Base-by-base conservation (phyloP, 2,329 filamentous ascomycete genomes). In the Sclerotinia borealis region DNA sequence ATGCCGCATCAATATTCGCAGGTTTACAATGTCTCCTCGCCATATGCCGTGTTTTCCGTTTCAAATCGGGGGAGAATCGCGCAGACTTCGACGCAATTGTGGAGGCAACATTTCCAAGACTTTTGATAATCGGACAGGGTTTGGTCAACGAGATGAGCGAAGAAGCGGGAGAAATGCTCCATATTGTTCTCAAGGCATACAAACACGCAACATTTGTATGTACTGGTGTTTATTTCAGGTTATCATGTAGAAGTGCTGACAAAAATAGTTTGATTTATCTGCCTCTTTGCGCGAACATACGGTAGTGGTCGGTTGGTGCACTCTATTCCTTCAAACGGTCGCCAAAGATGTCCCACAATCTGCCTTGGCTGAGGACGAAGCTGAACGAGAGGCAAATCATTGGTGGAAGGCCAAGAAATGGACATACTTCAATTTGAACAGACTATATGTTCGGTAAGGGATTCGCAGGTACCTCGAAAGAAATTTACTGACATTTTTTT, bases 361-460 rank as follows among this genome's bases (percentile, higher is more conserved):
- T 70, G 89, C 93, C 41, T 87, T 98, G 83, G 77, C 81, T 64
- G 92, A 96, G 65, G 91, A 87, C 64, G 79, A 89, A 59, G 87
- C 91, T 64, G 93, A 98, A 74, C 86, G 95, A 64, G 95, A 98
- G 77, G 85, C 89, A 72, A 93, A 96, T 75, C 92, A 97, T 76
- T 99, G 95, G 93, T 99, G 93, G 93, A 99, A 98, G 81, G 91
- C 93, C 68, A 98, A 98, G 87, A 99, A 99, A 78, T 98, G 95
- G 95, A 90, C 93, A 17, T 99, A 97, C 77, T 96, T 95, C 73
- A 98, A 98, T 77, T 79, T 99, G 71, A 99, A 99, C 79, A 86
- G 95, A 67, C 85, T 99, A 22, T 99, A 95, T 74, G 93, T 98
- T 70, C 85, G 92, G 90, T 93, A 79, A 66, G 62, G 82, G 76